Conservation (phyloP, 2,329 filamentous ascomycete species). For the Colletotrichum navitas region DNA sequence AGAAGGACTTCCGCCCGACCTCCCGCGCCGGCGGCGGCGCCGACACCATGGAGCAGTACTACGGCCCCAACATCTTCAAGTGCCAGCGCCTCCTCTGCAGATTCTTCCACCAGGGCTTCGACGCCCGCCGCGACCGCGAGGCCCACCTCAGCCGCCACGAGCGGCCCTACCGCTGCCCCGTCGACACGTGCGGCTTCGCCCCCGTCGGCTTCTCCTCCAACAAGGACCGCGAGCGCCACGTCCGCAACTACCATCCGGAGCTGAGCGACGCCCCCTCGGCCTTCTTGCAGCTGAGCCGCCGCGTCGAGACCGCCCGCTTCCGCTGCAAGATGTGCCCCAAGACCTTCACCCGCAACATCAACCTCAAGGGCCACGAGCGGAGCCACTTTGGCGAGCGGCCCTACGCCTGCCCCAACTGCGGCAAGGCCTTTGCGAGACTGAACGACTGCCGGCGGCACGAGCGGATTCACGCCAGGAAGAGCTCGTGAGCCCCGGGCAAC, state of each 20-base stretch:
- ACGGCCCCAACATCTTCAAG: constrained; percentile 56
- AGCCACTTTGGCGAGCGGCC: constrained; percentile 54
- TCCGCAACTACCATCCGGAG: constrained; percentile 48
- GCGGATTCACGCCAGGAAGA: constrained; percentile 44
- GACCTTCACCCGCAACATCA: constrained; percentile 54
- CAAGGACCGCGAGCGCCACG: constrained; percentile 54
- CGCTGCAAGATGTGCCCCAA: constrained; percentile 53
- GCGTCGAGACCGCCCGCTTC: constrained; percentile 44
- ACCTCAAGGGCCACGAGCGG: constrained; percentile 51
- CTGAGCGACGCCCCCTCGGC: constrained; percentile 39
- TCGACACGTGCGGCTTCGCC: constrained; percentile 50
- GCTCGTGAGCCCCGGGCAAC: neutral
- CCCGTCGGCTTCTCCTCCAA: constrained; percentile 56
- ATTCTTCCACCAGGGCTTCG: constrained; percentile 59
- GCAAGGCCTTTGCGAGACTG: constrained; percentile 50
- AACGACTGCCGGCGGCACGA: constrained; percentile 53
- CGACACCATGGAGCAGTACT: constrained; percentile 46
- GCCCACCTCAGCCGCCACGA: constrained; percentile 55
- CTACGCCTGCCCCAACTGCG: constrained; percentile 48
- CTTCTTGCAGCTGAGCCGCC: constrained; percentile 44
- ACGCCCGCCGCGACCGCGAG: constrained; percentile 47
- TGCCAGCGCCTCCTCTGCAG: constrained; percentile 56
- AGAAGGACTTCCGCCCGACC: constrained; percentile 41
- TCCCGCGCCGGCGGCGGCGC: neutral
- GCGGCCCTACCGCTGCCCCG: constrained; percentile 54